phyloP scores from a whole-genome alignment of 169 alveolate species.

The Cryptosporidium sp. region DNA sequence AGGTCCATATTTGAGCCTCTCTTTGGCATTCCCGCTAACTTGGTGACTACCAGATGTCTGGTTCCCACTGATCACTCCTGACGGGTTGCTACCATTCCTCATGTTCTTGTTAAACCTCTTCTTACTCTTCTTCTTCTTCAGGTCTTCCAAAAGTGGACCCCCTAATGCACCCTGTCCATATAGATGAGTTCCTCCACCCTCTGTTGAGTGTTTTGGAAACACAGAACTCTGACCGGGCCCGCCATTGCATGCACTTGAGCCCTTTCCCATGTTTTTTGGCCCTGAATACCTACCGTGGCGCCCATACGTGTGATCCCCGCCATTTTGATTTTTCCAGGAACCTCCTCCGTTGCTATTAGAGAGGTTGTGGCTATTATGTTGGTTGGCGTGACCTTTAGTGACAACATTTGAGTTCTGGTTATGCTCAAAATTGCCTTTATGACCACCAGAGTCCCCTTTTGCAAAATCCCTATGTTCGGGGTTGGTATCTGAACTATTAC shows the following conservation, averaged over 20 bases:
- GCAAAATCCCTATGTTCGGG: neutral
- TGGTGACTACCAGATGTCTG: neutral
- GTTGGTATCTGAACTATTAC: neutral
- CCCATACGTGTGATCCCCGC: conserved; percentile 11
- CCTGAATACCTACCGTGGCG: conserved; percentile 18
- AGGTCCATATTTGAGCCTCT: neutral
- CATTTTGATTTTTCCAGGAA: conserved; percentile 1
- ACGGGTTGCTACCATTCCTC: neutral
- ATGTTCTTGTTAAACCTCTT: neutral
- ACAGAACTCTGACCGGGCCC: neutral
- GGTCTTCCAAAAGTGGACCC: neutral
- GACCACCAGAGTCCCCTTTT: neutral
- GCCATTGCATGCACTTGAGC: neutral
- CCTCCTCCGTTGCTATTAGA: neutral
- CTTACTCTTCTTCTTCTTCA: conserved; percentile 1
- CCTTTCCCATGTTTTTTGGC: neutral
- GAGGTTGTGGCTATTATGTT: neutral
- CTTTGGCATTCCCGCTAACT: neutral
- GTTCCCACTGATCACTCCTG: neutral
- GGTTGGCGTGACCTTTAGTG: neutral
- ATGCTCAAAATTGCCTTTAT: neutral
- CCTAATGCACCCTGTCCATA: neutral
- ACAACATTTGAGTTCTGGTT: neutral
- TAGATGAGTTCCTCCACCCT: neutral
- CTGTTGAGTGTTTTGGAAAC: neutral